These are phyloP conservation scores for Pyrenophora graminea DNA, from an alignment of 2,329 filamentous ascomycete genomes.

Conservation along the genomic window DNA sequence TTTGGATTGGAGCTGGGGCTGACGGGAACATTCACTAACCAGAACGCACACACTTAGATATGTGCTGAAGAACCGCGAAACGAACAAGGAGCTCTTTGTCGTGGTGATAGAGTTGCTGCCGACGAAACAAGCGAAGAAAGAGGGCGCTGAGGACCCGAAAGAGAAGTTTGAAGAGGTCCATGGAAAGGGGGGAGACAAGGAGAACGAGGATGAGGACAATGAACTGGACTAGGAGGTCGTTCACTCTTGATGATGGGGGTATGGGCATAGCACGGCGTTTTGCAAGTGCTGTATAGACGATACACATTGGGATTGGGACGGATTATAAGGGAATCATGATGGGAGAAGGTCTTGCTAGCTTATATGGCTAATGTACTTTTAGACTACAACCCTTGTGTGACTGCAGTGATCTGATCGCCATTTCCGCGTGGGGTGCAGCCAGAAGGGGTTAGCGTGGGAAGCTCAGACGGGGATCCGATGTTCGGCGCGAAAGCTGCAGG, in stretches of 20 bases:
- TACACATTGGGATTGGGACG: background rate
- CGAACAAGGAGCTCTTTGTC: conserved; percentile 76
- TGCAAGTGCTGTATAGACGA: background rate
- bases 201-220: conserved; percentile 22
- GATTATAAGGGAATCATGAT: too few species aligned
- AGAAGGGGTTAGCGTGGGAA: background rate
- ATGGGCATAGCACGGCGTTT: conserved; percentile 11
- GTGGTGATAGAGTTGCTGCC: conserved; percentile 78
- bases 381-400: too few species aligned
- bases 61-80: conserved; percentile 79
- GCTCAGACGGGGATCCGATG: conserved; percentile 15
- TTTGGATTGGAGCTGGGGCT: conserved; percentile 14
- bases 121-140: conserved; percentile 59
- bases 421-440: too few species aligned
- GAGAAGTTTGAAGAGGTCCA: conserved; percentile 34
- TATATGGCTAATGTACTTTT: too few species aligned
- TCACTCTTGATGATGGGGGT: background rate
- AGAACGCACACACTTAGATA: conserved; percentile 88
- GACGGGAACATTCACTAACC: conserved; percentile 39
- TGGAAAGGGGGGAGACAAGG: conserved; percentile 11
- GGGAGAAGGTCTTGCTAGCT: too few species aligned
- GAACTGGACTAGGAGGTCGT: conserved; percentile 21
- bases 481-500: conserved; percentile 12
- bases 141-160: conserved; percentile 26
- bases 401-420: too few species aligned